A percentile compares a stretch with the other conserved stretches of the same genome.
Evolutionary conservation across 1,139 yeast genomes (phyloP).

Genomic region (Arxiozyma bovina): DNA sequence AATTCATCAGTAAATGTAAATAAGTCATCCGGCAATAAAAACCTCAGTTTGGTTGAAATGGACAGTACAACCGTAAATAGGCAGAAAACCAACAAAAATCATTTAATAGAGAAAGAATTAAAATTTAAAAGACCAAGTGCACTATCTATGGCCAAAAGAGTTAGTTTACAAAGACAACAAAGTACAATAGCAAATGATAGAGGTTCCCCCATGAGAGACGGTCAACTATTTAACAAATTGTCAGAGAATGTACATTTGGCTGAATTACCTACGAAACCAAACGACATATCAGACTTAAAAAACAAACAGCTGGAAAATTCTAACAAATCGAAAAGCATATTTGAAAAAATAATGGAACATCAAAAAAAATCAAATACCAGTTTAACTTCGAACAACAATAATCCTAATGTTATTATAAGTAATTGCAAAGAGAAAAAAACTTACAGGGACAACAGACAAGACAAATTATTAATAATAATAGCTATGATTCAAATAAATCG

Average conservation of each 20-base stretch:
- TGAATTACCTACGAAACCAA: slow-evolving; percentile 19
- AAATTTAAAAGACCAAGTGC: slow-evolving; percentile 1
- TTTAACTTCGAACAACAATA: not conserved
- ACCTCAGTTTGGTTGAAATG: not conserved
- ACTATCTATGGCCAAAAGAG: slow-evolving; percentile 4
- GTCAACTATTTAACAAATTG: slow-evolving; percentile 12
- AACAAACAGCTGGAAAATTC: not conserved
- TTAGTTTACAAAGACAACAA: slow-evolving; percentile 17
- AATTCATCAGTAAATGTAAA: not conserved
- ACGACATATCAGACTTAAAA: slow-evolving; percentile 4
- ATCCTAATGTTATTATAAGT: not conserved
- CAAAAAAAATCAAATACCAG: not conserved
- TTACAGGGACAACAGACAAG: not conserved
- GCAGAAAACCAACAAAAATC: not conserved
- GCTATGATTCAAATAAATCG: not conserved
- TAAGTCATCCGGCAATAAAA: not conserved
- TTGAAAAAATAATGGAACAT: slow-evolving; percentile 4
- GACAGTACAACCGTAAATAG: not conserved
- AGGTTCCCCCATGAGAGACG: slow-evolving; percentile 27
- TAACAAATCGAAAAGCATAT: slow-evolving; percentile 1
- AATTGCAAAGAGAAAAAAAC: not conserved
- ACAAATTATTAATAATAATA: slow-evolving; percentile 1
- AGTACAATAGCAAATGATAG: slow-evolving; percentile 29
- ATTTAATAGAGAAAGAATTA: not conserved
- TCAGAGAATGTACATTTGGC: slow-evolving; percentile 22